Percentiles rank a stretch among this genome's conserved stretches.
Conservation (phyloP, 164 flowering plant species). For the Litsea cubeba region DNA sequence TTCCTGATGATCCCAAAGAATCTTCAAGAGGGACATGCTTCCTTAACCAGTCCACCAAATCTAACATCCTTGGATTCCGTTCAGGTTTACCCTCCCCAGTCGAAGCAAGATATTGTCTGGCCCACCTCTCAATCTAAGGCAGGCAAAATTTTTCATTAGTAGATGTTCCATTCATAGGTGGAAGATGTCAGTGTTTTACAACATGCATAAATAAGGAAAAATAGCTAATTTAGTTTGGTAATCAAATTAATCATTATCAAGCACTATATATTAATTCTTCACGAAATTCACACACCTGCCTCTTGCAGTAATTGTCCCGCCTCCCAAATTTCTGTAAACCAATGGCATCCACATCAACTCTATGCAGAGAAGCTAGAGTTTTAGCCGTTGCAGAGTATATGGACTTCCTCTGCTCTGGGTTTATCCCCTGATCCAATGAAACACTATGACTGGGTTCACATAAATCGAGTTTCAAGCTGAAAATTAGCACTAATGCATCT, state of each 20-base stretch:
- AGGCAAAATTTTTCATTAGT: conserved; percentile 1
- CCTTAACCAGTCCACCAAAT: conserved; percentile 65
- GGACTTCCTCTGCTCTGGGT: conserved; percentile 50
- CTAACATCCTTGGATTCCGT: conserved; percentile 82
- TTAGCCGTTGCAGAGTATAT: conserved; percentile 64
- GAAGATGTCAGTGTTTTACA: background rate
- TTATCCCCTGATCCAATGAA: conserved; percentile 49
- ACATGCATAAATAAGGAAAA: background rate
- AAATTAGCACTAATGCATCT: background rate
- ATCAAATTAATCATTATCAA: background rate
- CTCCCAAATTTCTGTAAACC: conserved; percentile 75
- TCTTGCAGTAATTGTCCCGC: conserved; percentile 66
- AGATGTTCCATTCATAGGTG: background rate
- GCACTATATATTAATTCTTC: background rate
- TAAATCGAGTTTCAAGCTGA: background rate
- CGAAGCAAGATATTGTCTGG: conserved; percentile 78
- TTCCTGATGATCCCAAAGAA: conserved; percentile 56
- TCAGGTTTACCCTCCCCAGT: conserved; percentile 80
- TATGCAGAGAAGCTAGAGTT: conserved; percentile 72
- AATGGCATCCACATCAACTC: conserved; percentile 65
- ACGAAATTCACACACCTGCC: conserved; percentile 54
- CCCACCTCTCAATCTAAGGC: conserved; percentile 90
- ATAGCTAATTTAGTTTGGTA: background rate
- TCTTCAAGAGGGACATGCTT: conserved; percentile 78
- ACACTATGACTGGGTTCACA: background rate